Percentiles rank a stretch among this genome's conserved stretches.
phyloP scores from a whole-genome alignment of 176 grass and related monocot genomes.

The Avena eriantha region DNA sequence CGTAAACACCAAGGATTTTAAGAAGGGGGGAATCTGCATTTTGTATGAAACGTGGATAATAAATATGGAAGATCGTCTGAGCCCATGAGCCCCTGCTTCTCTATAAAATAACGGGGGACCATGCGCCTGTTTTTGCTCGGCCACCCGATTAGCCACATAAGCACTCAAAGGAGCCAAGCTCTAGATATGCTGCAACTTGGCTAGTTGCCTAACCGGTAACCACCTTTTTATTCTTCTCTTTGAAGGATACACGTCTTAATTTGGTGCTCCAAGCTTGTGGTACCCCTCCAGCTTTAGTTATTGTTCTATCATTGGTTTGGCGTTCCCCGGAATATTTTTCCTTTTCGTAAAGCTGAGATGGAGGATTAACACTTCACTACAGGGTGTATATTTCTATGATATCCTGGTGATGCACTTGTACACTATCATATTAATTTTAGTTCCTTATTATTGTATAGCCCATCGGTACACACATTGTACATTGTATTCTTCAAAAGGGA shows the following conservation, averaged over 20 bases:
- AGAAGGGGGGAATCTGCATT: background rate
- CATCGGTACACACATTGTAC: background rate
- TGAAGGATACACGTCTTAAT: conserved; percentile 29
- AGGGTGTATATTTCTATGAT: conserved; percentile 19
- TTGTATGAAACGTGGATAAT: background rate
- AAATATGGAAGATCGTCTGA: background rate
- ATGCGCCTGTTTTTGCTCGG: conserved; percentile 41
- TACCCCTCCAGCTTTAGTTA: conserved; percentile 20
- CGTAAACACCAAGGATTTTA: background rate
- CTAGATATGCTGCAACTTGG: conserved; percentile 56
- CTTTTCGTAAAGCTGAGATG: background rate
- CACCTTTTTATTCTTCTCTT: conserved; percentile 29
- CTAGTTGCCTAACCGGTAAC: conserved; percentile 39
- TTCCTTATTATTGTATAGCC: background rate
- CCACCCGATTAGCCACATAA: conserved; percentile 40
- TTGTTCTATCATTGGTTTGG: background rate
- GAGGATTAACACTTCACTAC: conserved; percentile 8
- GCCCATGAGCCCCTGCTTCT: conserved; percentile 27
- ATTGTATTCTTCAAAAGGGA: background rate
- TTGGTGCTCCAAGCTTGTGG: background rate
- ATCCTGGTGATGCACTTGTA: background rate
- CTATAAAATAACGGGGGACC: background rate
- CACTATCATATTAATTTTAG: background rate
- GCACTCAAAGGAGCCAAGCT: conserved; percentile 50
- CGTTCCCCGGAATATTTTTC: background rate